Base-by-base conservation (phyloP, 345 rosid species). In the Psidium guajava region DNA sequence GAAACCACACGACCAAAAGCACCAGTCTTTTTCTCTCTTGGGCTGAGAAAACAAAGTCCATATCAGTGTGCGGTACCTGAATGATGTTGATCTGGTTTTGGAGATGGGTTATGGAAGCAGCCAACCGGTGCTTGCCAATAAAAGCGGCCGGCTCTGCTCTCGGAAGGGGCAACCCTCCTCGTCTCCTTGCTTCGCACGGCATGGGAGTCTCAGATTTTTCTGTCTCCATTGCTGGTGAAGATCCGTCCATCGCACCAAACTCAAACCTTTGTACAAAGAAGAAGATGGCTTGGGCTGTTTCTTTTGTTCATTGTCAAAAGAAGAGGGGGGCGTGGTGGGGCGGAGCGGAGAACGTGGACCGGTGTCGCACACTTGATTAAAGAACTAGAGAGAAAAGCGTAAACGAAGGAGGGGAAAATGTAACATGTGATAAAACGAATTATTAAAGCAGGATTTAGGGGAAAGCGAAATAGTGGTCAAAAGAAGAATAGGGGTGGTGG, bases 41-140 rank as follows among this genome's bases (percentile, higher is more conserved):
- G 42, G 42, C 32, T 11, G 42, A 51, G 40, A 27, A 82, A 82
- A 82, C 40, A 0, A 11, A n/a, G 58, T n/a, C 21, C 9, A 64
- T 15, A 22, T 14, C 47, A 21, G 54, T 8, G 54, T 11, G 22
- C 32, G 15, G 61, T 50, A 89, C 91, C 92, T 92, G 89, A 73
- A 88, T 59, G 81, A 84, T 36, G 42, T 84, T 87, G 88, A 89
- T 90, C 84, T 92, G 89, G 85, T 82, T 87, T 6, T 90, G 88
- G 53, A 90, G 91, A 52, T 82, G 57, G 50, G 90, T 9, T 55
- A 92, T 82, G 86, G 91, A 86, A 11, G 92, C 94, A 5, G 88
- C 87, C 77, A 90, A 42, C 52, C 90, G 82, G 86, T 92, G 94
- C 89, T 84, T 90, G 6, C 91, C 90, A 6, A 88, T 27, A 83